A percentile compares a stretch with the other conserved stretches of the same genome.
These are phyloP conservation scores for Auricularia heimuer DNA, from an alignment of 768 basidiomycete species.

Conservation along the genomic window DNA sequence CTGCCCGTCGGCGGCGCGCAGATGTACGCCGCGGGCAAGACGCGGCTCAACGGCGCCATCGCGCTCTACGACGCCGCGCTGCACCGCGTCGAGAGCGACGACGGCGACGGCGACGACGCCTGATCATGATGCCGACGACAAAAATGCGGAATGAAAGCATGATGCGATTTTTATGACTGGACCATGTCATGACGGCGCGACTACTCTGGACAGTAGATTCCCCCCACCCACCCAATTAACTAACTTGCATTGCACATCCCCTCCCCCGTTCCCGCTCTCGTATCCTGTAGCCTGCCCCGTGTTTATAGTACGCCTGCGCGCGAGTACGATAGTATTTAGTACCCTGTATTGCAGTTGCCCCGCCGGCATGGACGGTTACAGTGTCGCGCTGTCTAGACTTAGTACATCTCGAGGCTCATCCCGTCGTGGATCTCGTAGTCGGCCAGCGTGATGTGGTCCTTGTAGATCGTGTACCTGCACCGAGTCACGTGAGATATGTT, in stretches of 20 bases:
- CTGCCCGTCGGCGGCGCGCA: background rate
- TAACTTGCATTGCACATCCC: too few species aligned
- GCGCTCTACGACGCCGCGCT: background rate
- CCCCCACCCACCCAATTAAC: too few species aligned
- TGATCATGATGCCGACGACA: too few species aligned
- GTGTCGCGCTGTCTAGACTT: constrained; percentile 7
- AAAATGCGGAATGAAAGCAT: background rate
- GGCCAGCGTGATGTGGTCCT: constrained; percentile 88
- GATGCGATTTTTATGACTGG: too few species aligned
- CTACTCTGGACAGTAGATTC: too few species aligned
- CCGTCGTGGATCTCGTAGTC: constrained; percentile 93
- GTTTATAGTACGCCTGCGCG: too few species aligned
- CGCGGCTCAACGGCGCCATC: background rate
- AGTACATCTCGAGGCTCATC: constrained; percentile 92
- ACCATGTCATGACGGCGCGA: too few species aligned
- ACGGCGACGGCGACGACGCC: background rate
- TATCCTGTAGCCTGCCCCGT: too few species aligned
- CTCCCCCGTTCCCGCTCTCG: too few species aligned
- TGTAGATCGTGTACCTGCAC: constrained; percentile 84
- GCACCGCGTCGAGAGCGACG: background rate
- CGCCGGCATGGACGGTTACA: too few species aligned
- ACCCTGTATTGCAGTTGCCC: too few species aligned
- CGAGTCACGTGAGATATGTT: background rate
- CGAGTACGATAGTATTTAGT: too few species aligned
- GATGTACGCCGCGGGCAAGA: background rate